phyloP scores from a whole-genome alignment of 2,329 filamentous ascomycete genomes.

The Gnomoniopsis sp. region DNA sequence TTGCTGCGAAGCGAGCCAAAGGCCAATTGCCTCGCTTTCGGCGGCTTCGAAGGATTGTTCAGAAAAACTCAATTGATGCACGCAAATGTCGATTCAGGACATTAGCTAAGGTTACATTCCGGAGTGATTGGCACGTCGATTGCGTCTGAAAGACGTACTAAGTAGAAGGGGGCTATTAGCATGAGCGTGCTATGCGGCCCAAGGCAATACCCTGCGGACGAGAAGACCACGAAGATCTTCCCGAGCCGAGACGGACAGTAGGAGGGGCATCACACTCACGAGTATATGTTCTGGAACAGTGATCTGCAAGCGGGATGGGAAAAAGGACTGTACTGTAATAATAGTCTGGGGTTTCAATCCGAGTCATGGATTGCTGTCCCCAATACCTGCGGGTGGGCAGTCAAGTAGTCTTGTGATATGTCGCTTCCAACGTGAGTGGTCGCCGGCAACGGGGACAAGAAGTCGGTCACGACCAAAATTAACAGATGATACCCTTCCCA shows the following conservation, averaged over 20 bases:
- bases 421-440: too few relatives aligned
- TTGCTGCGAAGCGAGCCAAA: not conserved
- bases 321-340: not conserved
- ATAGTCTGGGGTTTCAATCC: not conserved
- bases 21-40: not conserved
- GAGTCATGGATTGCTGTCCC: not conserved
- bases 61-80: not conserved
- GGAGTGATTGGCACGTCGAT: not conserved
- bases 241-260: not conserved
- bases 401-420: not conserved
- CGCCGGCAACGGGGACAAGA: not conserved
- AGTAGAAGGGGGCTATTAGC: not conserved
- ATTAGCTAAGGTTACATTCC: slow-evolving; percentile 4
- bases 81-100: not conserved
- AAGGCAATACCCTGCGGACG: slow-evolving; percentile 6
- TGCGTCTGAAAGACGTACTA: not conserved
- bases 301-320: not conserved
- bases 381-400: not conserved
- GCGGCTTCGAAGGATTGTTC: not conserved
- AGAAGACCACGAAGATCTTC: not conserved
- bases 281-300: not conserved
- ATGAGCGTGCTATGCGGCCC: not conserved
- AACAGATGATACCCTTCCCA: not conserved
- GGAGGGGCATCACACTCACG: not conserved
- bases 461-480: not conserved